Evolutionary conservation across 2,329 filamentous ascomycete species (phyloP).

Genomic region (Teratosphaeria viscida): DNA sequence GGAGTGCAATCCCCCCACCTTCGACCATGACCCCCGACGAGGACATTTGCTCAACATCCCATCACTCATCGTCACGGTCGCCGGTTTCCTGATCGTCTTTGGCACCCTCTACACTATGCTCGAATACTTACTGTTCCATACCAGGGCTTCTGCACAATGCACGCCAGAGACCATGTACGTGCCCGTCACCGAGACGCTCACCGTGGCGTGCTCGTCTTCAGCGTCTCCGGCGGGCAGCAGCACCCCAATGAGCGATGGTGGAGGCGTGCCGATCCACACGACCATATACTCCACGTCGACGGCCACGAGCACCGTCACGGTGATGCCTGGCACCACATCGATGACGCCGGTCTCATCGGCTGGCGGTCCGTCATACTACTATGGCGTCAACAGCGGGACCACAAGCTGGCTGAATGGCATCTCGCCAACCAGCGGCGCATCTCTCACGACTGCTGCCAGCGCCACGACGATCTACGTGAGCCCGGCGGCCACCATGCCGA

Average conservation of each 20-base stretch:
- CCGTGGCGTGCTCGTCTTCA: not conserved
- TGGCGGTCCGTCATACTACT: conserved; percentile 7
- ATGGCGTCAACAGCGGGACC: conserved; percentile 9
- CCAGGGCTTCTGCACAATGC: conserved; percentile 20
- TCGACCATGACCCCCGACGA: not conserved
- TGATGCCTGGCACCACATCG: conserved; percentile 4
- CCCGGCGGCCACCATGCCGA: conserved; percentile 6
- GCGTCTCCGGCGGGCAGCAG: not conserved
- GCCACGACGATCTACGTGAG: conserved; percentile 11
- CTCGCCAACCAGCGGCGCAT: conserved; percentile 15
- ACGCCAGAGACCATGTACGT: conserved; percentile 14
- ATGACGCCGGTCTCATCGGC: conserved; percentile 2
- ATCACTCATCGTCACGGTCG: conserved; percentile 7
- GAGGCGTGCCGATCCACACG: conserved; percentile 1
- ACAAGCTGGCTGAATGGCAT: conserved; percentile 19
- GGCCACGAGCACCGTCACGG: conserved; percentile 12
- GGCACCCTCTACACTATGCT: conserved; percentile 12
- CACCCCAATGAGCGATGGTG: not conserved
- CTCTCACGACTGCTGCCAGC: conserved; percentile 11
- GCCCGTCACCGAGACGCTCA: conserved; percentile 12
- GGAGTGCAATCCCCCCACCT: not conserved
- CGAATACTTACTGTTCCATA: conserved; percentile 19
- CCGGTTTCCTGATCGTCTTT: conserved; percentile 15
- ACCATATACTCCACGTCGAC: conserved; percentile 10
- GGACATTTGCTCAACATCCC: not conserved